Conservation (phyloP, 768 basidiomycete genomes). For the Podaxis rugospora region DNA sequence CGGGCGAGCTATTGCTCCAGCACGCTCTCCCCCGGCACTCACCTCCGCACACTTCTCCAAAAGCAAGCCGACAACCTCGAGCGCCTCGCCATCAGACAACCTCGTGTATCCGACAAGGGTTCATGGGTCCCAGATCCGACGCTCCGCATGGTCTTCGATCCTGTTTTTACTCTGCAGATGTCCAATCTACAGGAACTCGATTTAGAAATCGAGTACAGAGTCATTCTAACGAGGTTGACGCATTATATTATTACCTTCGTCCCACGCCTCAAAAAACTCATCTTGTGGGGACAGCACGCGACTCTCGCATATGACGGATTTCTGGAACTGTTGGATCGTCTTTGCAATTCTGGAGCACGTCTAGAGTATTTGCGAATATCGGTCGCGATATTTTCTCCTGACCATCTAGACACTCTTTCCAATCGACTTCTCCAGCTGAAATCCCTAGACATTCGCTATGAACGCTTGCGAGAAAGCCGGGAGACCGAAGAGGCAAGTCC, state of each 20-base stretch:
- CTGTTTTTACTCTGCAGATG: background rate
- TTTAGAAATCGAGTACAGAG: background rate
- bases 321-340: background rate
- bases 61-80: background rate
- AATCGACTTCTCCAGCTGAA: background rate
- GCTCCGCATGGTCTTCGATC: background rate
- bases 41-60: background rate
- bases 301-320: background rate
- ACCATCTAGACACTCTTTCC: background rate
- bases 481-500: background rate
- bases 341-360: background rate
- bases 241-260: background rate
- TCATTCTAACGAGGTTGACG: background rate
- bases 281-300: background rate
- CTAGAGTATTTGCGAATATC: background rate
- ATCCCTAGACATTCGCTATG: background rate
- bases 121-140: background rate
- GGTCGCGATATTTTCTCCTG: background rate
- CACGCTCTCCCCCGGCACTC: background rate
- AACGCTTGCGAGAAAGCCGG: background rate
- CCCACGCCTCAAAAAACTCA: background rate
- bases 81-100: background rate
- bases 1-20: background rate
- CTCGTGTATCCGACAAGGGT: background rate
- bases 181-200: background rate